A percentile compares a stretch with the other conserved stretches of the same genome.
Conservation (phyloP, 2,329 filamentous ascomycete species). For the Trichophyton benhamiae region DNA sequence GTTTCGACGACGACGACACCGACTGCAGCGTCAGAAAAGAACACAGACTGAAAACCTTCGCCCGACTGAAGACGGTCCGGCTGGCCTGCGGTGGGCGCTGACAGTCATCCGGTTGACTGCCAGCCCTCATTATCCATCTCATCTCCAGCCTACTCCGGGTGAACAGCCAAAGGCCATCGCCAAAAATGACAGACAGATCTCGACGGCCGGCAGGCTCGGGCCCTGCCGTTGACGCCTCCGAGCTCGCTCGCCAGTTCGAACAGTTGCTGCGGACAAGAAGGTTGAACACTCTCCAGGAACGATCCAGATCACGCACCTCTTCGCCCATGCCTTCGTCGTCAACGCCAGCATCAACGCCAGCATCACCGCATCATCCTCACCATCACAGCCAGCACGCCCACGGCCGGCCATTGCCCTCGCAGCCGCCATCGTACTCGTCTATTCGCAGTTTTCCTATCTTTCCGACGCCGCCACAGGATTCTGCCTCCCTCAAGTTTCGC, state of each 20-base stretch:
- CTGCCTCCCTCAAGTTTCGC: slow-evolving; percentile 59
- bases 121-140: slow-evolving; percentile 4
- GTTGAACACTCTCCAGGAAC: slow-evolving; percentile 66
- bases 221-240: slow-evolving; percentile 56
- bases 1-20: not conserved
- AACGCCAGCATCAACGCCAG: slow-evolving; percentile 8
- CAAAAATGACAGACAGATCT: slow-evolving; percentile 3
- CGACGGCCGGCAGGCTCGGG: not conserved
- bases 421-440: slow-evolving; percentile 49
- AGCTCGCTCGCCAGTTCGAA: slow-evolving; percentile 73
- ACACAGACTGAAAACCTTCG: not conserved
- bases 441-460: slow-evolving; percentile 54
- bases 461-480: slow-evolving; percentile 64
- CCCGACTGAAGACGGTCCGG: not conserved
- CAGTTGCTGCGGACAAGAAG: slow-evolving; percentile 74
- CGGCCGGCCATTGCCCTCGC: slow-evolving; percentile 28
- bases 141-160: not conserved
- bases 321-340: slow-evolving; percentile 27
- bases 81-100: slow-evolving; percentile 9
- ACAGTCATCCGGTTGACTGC: slow-evolving; percentile 11
- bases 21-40: slow-evolving; percentile 10
- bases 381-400: slow-evolving; percentile 17
- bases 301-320: slow-evolving; percentile 46
- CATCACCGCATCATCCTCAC: slow-evolving; percentile 1
- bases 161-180: too few relatives aligned